Conservation (phyloP, 352 stramenopile species). For the Aphanomyces cochlioides region DNA sequence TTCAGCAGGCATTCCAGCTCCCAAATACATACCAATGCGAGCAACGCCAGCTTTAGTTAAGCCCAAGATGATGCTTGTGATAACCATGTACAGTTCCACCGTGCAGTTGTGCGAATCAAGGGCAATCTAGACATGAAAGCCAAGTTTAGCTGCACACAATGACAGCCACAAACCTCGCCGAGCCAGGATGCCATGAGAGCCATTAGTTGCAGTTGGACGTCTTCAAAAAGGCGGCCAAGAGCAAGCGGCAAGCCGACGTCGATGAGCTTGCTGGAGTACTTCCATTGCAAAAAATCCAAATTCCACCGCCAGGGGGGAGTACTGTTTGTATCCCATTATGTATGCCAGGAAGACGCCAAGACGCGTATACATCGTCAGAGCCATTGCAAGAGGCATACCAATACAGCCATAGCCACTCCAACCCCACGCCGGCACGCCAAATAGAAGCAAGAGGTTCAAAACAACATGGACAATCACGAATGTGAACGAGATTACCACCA, state of each 20-base stretch:
- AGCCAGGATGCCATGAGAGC: not conserved
- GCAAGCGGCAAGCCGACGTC: not conserved
- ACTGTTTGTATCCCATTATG: not conserved
- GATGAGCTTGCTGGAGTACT: not conserved
- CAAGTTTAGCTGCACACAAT: not conserved
- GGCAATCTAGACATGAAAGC: not conserved
- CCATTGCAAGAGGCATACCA: not conserved
- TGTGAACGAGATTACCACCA: slow-evolving; percentile 52
- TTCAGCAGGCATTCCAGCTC: slow-evolving; percentile 38
- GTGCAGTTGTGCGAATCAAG: not conserved
- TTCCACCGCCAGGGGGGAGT: not conserved
- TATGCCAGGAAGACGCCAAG: not conserved
- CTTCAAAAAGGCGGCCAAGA: not conserved
- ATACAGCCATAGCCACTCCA: not conserved
- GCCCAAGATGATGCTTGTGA: not conserved
- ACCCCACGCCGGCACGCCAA: not conserved
- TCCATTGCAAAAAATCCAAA: not conserved
- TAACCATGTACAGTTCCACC: not conserved
- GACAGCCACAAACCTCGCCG: not conserved
- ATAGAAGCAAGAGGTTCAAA: slow-evolving; percentile 55
- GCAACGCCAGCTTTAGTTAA: not conserved
- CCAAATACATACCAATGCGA: slow-evolving; percentile 40
- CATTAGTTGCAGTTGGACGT: slow-evolving; percentile 7
- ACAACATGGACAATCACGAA: slow-evolving; percentile 59
- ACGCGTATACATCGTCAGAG: not conserved